phyloP scores from a whole-genome alignment of 768 basidiomycete genomes.

The Tephrocybe rancida region DNA sequence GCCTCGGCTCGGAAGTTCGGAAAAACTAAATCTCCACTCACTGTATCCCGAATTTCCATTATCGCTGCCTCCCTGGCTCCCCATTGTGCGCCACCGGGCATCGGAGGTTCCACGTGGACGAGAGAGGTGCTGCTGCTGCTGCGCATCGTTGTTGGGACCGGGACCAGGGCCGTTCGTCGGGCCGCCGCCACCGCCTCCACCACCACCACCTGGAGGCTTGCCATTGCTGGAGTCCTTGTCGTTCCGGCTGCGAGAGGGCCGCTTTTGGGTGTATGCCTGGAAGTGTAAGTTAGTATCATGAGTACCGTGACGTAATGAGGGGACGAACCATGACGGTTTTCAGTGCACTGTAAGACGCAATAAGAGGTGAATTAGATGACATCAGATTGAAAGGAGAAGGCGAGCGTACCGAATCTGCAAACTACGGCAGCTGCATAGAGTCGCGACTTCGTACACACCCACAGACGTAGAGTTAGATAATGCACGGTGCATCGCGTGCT shows the following conservation, averaged over 20 bases:
- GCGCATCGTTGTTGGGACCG: constrained; percentile 19
- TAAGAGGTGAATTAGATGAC: constrained; percentile 13
- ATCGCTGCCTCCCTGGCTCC: constrained; percentile 21
- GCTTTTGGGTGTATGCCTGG: constrained; percentile 80
- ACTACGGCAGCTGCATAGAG: constrained; percentile 84
- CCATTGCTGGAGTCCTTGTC: constrained; percentile 47
- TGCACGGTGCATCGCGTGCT: constrained; percentile 92
- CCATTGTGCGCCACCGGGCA: constrained; percentile 50
- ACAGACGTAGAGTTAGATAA: constrained; percentile 85
- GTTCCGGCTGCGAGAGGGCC: constrained; percentile 58
- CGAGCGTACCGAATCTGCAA: constrained; percentile 78
- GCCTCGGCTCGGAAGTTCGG: neutral
- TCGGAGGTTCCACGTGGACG: constrained; percentile 78
- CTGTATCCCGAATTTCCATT: constrained; percentile 27
- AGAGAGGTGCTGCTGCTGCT: constrained; percentile 41
- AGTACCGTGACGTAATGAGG: constrained; percentile 1
- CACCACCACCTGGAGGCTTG: constrained; percentile 29
- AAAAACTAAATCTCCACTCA: constrained; percentile 20
- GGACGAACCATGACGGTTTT: constrained; percentile 79
- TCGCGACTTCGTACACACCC: constrained; percentile 94
- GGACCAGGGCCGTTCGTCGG: neutral
- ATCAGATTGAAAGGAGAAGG: constrained; percentile 18
- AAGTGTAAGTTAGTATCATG: constrained; percentile 13
- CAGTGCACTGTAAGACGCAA: constrained; percentile 51
- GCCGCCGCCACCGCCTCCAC: neutral